Evolutionary conservation across 306 rosid species (phyloP).

Genomic region (Lathyrus sativus): DNA sequence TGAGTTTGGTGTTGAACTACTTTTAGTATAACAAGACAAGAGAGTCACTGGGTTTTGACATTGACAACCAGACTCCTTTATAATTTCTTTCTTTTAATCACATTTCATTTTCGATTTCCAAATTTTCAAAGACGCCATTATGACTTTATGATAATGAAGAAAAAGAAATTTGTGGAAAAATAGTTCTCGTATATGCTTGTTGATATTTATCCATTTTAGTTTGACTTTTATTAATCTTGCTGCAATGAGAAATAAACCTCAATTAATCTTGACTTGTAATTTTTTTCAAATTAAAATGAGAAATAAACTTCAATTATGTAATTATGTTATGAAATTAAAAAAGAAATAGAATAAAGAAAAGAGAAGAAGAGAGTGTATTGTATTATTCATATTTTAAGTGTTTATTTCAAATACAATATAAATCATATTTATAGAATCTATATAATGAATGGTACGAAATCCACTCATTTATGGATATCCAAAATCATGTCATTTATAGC

Average conservation of each 20-base stretch:
- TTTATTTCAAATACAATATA: too few species aligned
- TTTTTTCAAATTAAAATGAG: too few species aligned
- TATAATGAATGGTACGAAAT: too few species aligned
- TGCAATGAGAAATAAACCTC: too few species aligned
- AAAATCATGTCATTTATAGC: too few species aligned
- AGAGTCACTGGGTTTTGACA: constrained; percentile 9
- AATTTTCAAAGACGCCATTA: constrained; percentile 2
- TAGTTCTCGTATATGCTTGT: not conserved
- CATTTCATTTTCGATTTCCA: not conserved
- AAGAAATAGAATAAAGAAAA: too few species aligned
- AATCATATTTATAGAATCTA: too few species aligned
- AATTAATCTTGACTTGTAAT: too few species aligned
- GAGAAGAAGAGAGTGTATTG: too few species aligned
- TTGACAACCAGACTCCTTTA: not conserved
- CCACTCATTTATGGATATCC: too few species aligned
- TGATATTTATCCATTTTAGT: not conserved
- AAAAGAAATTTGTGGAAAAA: not conserved
- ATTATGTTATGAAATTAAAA: not conserved
- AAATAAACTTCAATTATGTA: too few species aligned
- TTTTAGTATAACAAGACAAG: constrained; percentile 4
- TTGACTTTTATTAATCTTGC: not conserved
- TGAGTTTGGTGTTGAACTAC: constrained; percentile 9
- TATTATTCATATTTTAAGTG: too few species aligned
- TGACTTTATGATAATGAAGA: not conserved
- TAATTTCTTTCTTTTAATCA: not conserved